These are phyloP conservation scores for barley (Hordeum vulgare) DNA, from an alignment of 176 grass and related monocot genomes.

Conservation along the genomic window MorexV3_pseudomolecules_assembly NC_058518.1:29263993-29264492, in stretches of 20 bases:
- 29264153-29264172: not conserved
- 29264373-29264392: not conserved
- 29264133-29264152: not conserved
- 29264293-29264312: not conserved
- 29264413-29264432: not conserved
- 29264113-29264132: not conserved
- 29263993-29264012: not conserved
- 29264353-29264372: not conserved
- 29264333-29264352: not conserved
- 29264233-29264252: not conserved
- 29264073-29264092: not conserved
- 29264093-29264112: not conserved
- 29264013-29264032: not conserved
- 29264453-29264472: not conserved
- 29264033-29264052: not conserved
- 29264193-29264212: not conserved
- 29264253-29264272: not conserved
- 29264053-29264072: not conserved
- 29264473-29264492: not conserved
- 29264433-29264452: not conserved
- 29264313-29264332: not conserved
- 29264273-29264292: not conserved
- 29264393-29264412: not conserved
- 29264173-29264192: not conserved
- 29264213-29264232: not conserved